These are phyloP conservation scores for Trypanosoma platydactyli DNA, from an alignment of 208 protist species.

Conservation along the genomic window DNA sequence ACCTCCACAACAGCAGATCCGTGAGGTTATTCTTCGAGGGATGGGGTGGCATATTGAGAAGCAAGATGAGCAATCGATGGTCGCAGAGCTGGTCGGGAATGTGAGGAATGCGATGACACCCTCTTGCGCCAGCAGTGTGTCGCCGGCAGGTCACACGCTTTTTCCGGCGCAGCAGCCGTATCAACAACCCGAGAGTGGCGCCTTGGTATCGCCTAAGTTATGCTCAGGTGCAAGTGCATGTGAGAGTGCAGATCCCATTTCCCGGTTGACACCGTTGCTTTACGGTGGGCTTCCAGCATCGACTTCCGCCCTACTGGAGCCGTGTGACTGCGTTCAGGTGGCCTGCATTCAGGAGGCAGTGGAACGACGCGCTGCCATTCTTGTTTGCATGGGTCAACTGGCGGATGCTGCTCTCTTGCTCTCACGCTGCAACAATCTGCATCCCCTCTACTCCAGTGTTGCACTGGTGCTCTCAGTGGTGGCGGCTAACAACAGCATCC, in stretches of 20 bases:
- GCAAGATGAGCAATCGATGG: slow-evolving; percentile 12
- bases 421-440: slow-evolving; percentile 37
- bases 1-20: slow-evolving; percentile 9
- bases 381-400: slow-evolving; percentile 53
- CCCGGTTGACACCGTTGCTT: background rate
- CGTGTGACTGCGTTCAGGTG: slow-evolving; percentile 54
- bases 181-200: slow-evolving; percentile 6
- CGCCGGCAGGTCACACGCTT: background rate
- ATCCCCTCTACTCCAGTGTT: slow-evolving; percentile 60
- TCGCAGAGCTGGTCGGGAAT: background rate
- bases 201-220: background rate
- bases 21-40: slow-evolving; percentile 42
- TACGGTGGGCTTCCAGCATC: background rate
- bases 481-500: slow-evolving; percentile 13
- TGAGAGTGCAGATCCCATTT: slow-evolving; percentile 5
- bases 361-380: slow-evolving; percentile 75
- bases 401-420: slow-evolving; percentile 61
- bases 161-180: background rate
- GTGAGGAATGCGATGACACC: background rate
- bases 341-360: slow-evolving; percentile 64
- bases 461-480: slow-evolving; percentile 60
- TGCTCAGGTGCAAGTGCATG: slow-evolving; percentile 2
- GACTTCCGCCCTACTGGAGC: background rate
- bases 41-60: slow-evolving; percentile 47
- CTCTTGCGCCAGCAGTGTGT: background rate